Percentiles rank a stretch among this genome's conserved stretches.
These are phyloP conservation scores for Zostera marina DNA, from an alignment of 116 monocot species.

Conservation along the genomic window DNA sequence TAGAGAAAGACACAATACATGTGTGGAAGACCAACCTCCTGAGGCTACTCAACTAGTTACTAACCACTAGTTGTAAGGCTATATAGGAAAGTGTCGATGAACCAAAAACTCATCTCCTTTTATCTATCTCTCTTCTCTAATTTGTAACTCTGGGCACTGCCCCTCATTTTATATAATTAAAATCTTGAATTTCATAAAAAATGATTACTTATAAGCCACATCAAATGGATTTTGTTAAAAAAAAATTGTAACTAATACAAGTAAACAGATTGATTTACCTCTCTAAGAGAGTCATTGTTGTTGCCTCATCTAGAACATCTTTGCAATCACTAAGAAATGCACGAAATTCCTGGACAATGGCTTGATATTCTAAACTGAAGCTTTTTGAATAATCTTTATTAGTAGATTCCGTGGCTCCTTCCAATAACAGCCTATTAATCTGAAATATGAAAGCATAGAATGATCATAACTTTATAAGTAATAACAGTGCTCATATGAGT, in stretches of 20 bases:
- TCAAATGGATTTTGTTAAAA: no score
- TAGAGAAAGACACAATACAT: no score
- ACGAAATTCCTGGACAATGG: constrained; percentile 65
- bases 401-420: constrained; percentile 40
- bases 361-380: constrained; percentile 40
- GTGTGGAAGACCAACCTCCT: no score
- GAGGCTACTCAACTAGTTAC: no score
- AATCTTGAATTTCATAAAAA: no score
- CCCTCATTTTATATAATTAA: no score
- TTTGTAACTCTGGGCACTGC: no score
- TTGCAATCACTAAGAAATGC: constrained; percentile 92
- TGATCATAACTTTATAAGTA: background rate
- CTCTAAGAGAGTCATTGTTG: constrained; percentile 77
- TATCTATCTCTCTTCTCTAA: no score
- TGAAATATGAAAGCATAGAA: constrained; percentile 14
- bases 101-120: no score
- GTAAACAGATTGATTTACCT: constrained; percentile 31
- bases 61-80: no score
- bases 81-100: no score
- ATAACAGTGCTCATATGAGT: background rate
- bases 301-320: constrained; percentile 87
- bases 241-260: background rate
- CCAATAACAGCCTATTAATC: constrained; percentile 86
- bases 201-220: no score
- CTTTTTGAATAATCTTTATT: constrained; percentile 13